Evolutionary conservation across 2,329 filamentous ascomycete genomes (phyloP), one percentile per base, ranked within the genome.

Genomic region (Fusarium sp.): DNA sequence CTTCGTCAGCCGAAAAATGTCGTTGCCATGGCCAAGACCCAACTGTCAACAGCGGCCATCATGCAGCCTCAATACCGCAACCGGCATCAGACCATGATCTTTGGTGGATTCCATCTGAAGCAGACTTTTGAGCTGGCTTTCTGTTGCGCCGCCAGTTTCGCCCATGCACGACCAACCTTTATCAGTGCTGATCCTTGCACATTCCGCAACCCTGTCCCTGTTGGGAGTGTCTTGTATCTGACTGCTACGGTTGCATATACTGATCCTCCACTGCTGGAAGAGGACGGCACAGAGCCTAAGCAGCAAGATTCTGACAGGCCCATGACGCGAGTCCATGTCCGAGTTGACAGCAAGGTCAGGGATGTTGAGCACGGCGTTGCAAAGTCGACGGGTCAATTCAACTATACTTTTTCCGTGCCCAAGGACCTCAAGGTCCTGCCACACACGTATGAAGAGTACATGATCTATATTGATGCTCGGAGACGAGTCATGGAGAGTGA

Each of bases 61-160:
- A 81, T 81, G 79, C 79, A 81, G 11, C 79, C 79, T 1, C 79
- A 81, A 18, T 80, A 77, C 16, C 68, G 79, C 3, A 81, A 81
- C 16, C 68, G 79, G 2, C 79, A 81, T 29, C 78, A 81, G 43
- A 77, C 75, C 5, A 81, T 81, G 79, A 79, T 81, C 7, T 81
- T 81, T 61, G 79, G 79, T 18, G 79, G 79, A 0, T 81, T 80
- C 29, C 79, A 80, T 31, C 64, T 81, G 3, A 81, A 81, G 66
- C 79, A 81, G 50, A 81, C 79, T 0, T 81, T 81, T 20, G 79
- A 81, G 69, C 67, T 81, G 7, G 79, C 79, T 0, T 81, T 81
- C 27, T 81, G 79, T 35, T 81, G 79, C 29, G 79, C 78, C 0
- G 79, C 79, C 35, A 80, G 78, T 72, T 80, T 81, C n/a, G 78